Base-by-base conservation (phyloP, 352 stramenopile species). In the Phytophthora melonis region DNA sequence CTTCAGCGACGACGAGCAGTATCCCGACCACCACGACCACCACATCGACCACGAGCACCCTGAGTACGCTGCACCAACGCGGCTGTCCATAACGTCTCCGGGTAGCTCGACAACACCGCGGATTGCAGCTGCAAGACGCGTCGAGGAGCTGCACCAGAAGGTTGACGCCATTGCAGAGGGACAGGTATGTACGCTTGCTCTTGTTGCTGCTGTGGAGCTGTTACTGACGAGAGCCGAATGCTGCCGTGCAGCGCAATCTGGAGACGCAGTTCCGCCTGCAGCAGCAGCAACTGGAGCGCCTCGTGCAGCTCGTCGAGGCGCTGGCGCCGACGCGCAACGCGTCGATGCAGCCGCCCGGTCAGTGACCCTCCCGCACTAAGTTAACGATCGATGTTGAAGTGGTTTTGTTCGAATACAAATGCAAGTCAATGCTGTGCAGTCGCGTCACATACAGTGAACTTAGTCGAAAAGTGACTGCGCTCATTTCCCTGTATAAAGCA, bases 261-360 rank as follows among this genome's bases (percentile, higher is more conserved):
- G 69, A 86, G 27, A 23, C 68, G 53, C 77, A 87, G 25, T 68
- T 88, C 14, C 58, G 21, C 0, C 49, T 57, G 39, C 83, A 90
- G 47, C 74, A 86, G 67, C 58, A 75, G 45, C 79, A 87, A 43
- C 63, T 90, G 8, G 68, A 83, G 43, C 68, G 50, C 11, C 72
- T 90, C 11, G 73, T 62, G n/a, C 67, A 56, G 16, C 70, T 86
- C 1, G 27, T 88, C 16, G 71, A 90, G 60, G 50, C 50, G 7
- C 41, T 83, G 18, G 34, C 21, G 41, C n/a, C 56, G 16, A 63
- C 57, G 32, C 55, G 6, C 30, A 27, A 30, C 58, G 45, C 58
- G 59, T 73, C 70, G 34, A 34, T 34, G 16, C 14, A 41, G 9
- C 34, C 50, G 25, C 25, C 62, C 1, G 14, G 53, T 34, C 50